Evolutionary conservation across 1,139 yeast species (phyloP), one percentile per base, ranked within the genome.

Genomic region (Yamadazyma dushanensis): DNA sequence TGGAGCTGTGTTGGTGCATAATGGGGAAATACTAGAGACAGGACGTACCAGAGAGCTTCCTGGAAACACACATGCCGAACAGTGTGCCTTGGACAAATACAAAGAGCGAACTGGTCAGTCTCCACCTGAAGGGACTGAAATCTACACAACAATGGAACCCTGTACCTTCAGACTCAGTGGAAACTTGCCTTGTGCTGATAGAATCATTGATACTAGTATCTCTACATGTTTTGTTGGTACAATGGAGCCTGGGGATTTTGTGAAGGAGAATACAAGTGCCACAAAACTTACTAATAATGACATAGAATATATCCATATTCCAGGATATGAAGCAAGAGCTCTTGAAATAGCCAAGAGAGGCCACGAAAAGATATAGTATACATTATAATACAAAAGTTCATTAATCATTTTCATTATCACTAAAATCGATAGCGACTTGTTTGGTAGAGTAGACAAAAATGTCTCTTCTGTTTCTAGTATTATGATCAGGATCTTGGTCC

Each of bases 51-150:
- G 98, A 40, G 98, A 94, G 56, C 63, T 92, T 3, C 87, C 85
- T 13, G 98, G 98, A 0, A 94, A 94, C 56, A 94, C 99, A 0
- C 99, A 94, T 58, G 98, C 98, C 2, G 99, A 94, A 54, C 97
- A 94, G 54, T 84, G 95, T 65, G 97, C 97, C 0, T 59, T 94
- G 39, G 85, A 82, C 30, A 94, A 94, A 57, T 84, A 82, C 49
- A 79, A 70, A 38, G 40, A 50, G 3, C 42, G 54, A 20, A 49
- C 57, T 1, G 75, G 76, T 3, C 47, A 52, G 1, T 46, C 56
- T 4, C 66, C 65, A 4, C 97, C 97, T 0, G 56, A 53, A 13
- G 96, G 96, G 0, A 79, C 95, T 0, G 88, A 84, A 29, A 62
- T 92, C 9, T 94, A 87, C 58, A 92, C 98, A 0, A 87, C 97